A percentile compares a stretch with the other conserved stretches of the same genome.
Conservation (phyloP, 1,284 basidiomycete genomes). For the Mycena citricolor region DNA sequence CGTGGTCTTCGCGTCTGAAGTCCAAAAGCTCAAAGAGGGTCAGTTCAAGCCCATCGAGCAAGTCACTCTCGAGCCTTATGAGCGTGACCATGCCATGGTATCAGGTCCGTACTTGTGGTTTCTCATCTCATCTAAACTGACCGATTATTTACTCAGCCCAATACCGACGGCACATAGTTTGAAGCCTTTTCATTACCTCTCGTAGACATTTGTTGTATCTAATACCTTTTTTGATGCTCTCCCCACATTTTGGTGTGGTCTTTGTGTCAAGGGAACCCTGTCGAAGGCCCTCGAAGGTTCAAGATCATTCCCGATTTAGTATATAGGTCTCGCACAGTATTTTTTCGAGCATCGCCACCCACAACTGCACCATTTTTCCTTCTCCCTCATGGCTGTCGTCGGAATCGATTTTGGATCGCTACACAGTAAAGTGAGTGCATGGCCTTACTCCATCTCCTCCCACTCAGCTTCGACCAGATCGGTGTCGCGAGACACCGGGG, state of each 20-base stretch:
- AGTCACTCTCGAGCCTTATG: constrained; percentile 85
- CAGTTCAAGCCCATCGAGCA: constrained; percentile 94
- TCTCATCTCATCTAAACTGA: neutral
- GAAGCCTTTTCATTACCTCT: too few relatives aligned
- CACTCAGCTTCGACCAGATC: constrained; percentile 52
- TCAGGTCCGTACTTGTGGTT: constrained; percentile 43
- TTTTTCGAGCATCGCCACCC: too few relatives aligned
- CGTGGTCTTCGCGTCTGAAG: constrained; percentile 88
- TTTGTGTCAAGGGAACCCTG: too few relatives aligned
- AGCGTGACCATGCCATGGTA: constrained; percentile 84
- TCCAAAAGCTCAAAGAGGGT: constrained; percentile 79
- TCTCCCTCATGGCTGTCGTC: constrained; percentile 71
- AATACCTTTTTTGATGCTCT: too few relatives aligned
- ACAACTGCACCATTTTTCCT: too few relatives aligned
- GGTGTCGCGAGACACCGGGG: constrained; percentile 91
- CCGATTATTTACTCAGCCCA: constrained; percentile 8
- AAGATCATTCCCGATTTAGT: too few relatives aligned
- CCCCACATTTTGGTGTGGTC: too few relatives aligned
- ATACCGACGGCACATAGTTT: constrained; percentile 21
- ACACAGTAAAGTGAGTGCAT: constrained; percentile 69
- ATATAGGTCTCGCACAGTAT: too few relatives aligned
- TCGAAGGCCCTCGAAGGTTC: too few relatives aligned
- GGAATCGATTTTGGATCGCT: constrained; percentile 91
- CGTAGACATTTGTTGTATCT: too few relatives aligned
- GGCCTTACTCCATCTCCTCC: constrained; percentile 13